Evolutionary conservation across 495 filamentous ascomycete genomes (phyloP).

Genomic region (Glutinoglossum americanum): DNA sequence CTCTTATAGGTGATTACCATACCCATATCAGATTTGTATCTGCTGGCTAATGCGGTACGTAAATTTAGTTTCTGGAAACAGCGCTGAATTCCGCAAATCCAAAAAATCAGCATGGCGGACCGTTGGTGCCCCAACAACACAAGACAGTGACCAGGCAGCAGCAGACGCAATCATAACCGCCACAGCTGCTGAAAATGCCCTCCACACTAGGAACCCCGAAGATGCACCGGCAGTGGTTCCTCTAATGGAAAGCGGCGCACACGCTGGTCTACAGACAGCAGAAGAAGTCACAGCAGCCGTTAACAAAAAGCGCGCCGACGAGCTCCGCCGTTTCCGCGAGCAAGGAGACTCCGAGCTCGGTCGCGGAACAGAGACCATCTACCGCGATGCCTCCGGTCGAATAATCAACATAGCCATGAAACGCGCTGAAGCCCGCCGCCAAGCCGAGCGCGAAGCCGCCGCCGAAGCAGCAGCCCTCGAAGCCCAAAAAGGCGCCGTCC

Average conservation of each 20-base stretch:
- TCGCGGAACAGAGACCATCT: constrained; percentile 55
- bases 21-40: neutral
- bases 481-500: constrained; percentile 64
- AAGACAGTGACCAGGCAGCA: constrained; percentile 32
- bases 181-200: constrained; percentile 40
- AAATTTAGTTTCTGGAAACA: constrained; percentile 28
- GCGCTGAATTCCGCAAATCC: constrained; percentile 50
- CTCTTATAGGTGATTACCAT: constrained; percentile 14
- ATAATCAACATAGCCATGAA: constrained; percentile 83
- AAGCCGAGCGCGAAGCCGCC: constrained; percentile 41
- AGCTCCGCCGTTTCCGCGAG: constrained; percentile 12
- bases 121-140: constrained; percentile 30
- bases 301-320: constrained; percentile 22
- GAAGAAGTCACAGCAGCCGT: constrained; percentile 59
- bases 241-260: constrained; percentile 67
- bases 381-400: constrained; percentile 79
- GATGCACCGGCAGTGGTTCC: constrained; percentile 20
- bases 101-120: constrained; percentile 67
- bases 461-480: constrained; percentile 39
- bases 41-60: neutral
- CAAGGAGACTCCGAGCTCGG: constrained; percentile 19
- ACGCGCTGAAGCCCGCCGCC: constrained; percentile 58
- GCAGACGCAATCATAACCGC: constrained; percentile 71
- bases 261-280: constrained; percentile 69
- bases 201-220: constrained; percentile 17